phyloP scores from a whole-genome alignment of 495 filamentous ascomycete species.

The Echria macrotheca region DNA sequence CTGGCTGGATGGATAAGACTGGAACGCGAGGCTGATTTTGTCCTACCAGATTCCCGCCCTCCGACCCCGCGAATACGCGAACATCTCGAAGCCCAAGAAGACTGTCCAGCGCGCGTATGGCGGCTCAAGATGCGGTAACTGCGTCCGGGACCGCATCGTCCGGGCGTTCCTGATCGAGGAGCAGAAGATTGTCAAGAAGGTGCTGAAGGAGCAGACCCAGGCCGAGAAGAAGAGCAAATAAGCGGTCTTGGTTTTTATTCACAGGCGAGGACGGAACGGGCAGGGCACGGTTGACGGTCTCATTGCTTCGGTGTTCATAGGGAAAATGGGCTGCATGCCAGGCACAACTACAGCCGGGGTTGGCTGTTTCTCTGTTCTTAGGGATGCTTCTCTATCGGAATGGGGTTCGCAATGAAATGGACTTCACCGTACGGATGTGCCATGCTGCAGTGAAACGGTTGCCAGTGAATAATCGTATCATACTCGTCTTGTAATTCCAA shows the following conservation, averaged over 20 bases:
- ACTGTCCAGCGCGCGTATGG: conserved; percentile 97
- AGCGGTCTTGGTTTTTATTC: conserved; percentile 23
- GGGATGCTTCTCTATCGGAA: conserved; percentile 41
- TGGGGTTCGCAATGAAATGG: conserved; percentile 35
- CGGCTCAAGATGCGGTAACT: conserved; percentile 96
- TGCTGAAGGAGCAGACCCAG: conserved; percentile 73
- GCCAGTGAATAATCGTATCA: too few relatives aligned
- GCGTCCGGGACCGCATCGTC: conserved; percentile 94
- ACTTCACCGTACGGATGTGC: conserved; percentile 27
- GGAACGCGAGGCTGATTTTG: too few relatives aligned
- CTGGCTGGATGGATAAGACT: neutral
- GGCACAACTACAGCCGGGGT: conserved; percentile 35
- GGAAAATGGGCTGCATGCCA: conserved; percentile 45
- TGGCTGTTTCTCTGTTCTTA: conserved; percentile 39
- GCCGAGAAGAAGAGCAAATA: conserved; percentile 80
- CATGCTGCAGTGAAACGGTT: too few relatives aligned
- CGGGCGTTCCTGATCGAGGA: conserved; percentile 99
- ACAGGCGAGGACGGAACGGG: conserved; percentile 20
- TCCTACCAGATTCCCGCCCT: conserved; percentile 83
- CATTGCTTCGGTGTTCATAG: conserved; percentile 49
- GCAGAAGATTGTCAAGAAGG: conserved; percentile 99
- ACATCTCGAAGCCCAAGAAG: conserved; percentile 96
- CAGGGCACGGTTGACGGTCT: conserved; percentile 33
- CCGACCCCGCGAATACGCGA: conserved; percentile 92
- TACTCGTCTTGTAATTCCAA: too few relatives aligned